phyloP scores from a whole-genome alignment of 192 early-diverging fungal species.

The Entomortierella chlamydospora region DNA sequence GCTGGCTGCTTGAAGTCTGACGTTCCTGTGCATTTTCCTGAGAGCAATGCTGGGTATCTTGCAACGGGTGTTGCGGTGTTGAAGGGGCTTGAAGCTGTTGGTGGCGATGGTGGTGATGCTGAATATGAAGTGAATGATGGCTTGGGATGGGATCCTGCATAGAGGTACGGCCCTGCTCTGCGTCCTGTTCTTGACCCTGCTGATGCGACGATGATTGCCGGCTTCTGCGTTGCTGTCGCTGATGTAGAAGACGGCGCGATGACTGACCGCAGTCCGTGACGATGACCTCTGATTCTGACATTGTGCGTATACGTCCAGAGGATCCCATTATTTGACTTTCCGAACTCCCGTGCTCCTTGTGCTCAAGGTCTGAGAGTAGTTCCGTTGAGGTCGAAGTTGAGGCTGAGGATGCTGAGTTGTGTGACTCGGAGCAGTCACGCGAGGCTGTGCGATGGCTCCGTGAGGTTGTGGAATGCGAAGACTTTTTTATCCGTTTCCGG shows the following conservation, averaged over 20 bases:
- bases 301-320: constrained; percentile 36
- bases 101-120: constrained; percentile 5
- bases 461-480: constrained; percentile 14
- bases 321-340: constrained; percentile 29
- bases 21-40: not conserved
- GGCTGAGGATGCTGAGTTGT: not conserved
- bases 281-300: constrained; percentile 35
- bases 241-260: constrained; percentile 7
- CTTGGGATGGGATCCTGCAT: not conserved
- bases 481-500: constrained; percentile 51
- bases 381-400: no score
- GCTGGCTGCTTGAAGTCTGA: not conserved
- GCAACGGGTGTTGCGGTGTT: constrained; percentile 9
- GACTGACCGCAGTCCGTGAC: constrained; percentile 14
- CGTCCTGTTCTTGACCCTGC: not conserved
- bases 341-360: not conserved
- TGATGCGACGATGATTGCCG: constrained; percentile 10
- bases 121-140: constrained; percentile 9
- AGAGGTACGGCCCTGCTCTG: constrained; percentile 1
- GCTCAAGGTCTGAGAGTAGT: no score
- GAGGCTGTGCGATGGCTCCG: constrained; percentile 24
- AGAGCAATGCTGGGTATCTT: constrained; percentile 9
- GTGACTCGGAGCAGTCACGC: constrained; percentile 26
- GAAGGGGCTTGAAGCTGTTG: constrained; percentile 2
- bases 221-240: not conserved